Conservation (phyloP, 768 basidiomycete genomes). For the Agaricus subrufescens region DNA sequence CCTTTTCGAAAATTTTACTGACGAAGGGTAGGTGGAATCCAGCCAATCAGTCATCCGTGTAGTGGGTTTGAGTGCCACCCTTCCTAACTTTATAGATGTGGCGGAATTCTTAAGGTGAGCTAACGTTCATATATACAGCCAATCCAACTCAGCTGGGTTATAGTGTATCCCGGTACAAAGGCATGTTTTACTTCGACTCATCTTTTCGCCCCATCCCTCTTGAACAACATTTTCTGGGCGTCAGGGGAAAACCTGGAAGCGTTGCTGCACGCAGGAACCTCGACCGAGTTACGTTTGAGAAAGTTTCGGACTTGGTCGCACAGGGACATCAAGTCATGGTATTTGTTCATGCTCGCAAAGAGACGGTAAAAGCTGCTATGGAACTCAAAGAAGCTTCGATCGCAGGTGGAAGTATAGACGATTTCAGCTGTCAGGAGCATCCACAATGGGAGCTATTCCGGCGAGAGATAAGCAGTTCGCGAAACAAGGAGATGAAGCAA, state of each 20-base stretch:
- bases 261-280: slow-evolving; percentile 73
- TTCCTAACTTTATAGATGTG: slow-evolving; percentile 96
- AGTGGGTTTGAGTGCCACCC: slow-evolving; percentile 91
- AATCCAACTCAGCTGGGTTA: neutral
- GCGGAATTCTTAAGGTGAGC: slow-evolving; percentile 86
- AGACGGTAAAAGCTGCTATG: slow-evolving; percentile 90
- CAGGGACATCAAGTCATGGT: slow-evolving; percentile 99
- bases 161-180: slow-evolving; percentile 82
- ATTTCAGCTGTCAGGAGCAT: slow-evolving; percentile 81
- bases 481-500: slow-evolving; percentile 96
- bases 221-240: slow-evolving; percentile 95
- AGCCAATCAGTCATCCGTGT: slow-evolving; percentile 95
- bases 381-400: slow-evolving; percentile 73
- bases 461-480: slow-evolving; percentile 69
- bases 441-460: slow-evolving; percentile 76
- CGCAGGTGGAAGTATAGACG: slow-evolving; percentile 64
- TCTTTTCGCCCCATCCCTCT: slow-evolving; percentile 96
- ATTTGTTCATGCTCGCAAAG: slow-evolving; percentile 97
- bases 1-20: neutral
- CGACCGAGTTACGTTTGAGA: slow-evolving; percentile 84
- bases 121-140: neutral
- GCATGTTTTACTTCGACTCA: slow-evolving; percentile 96
- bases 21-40: slow-evolving; percentile 73
- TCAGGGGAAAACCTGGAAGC: slow-evolving; percentile 84
- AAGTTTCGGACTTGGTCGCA: slow-evolving; percentile 83